Base-by-base conservation (phyloP, 2,329 filamentous ascomycete species). In the Exophiala viscosa region DNA sequence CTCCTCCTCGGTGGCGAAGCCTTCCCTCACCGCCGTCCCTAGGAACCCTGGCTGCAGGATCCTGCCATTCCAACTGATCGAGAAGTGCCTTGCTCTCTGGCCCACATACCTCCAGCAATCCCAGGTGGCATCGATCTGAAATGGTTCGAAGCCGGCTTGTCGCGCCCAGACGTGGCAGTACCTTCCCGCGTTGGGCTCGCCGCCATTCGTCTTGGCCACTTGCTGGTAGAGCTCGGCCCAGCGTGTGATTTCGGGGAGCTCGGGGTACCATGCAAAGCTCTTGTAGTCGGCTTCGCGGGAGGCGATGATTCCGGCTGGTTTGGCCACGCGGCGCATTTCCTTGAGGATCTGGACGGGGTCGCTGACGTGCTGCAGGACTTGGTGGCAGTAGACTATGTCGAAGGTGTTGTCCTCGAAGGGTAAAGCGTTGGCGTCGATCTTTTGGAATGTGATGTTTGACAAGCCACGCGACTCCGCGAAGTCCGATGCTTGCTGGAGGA, bases 351-450 rank as follows among this genome's bases (percentile, higher is more conserved):
- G 62, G 0, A 79, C 65, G 0, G 80, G 80, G 54, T 79, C 70
- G 17, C 68, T 65, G 3, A 84, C 67, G 64, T 85, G 82, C 57
- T 77, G 73, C 8, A 85, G 69, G 3, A 84, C 75, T 62, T 84
- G 80, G 60, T 82, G 78, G 18, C 74, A 76, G 60, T 79, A 77
- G 5, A 84, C 80, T n/a, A 85, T 65, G 59, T 85, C 82, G 56
- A 84, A 85, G 2, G 69, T 64, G 23, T 68, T 69, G 50, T 82
- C 76, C 2, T 68, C 57, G 40, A 71, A 76, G 2, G 67, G 53
- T 47, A 78, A 69, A 13, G 63, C 57, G 55, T 74, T 70, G 5
- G 72, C 75, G 67, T 73, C 67, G 10, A 67, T 68, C 14, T 62
- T 57, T 15, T 63, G 60, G 48, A 73, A 73, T 1, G 58, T 59